Conservation (phyloP, 2,329 filamentous ascomycete species). For the Curvularia lunata region DNA sequence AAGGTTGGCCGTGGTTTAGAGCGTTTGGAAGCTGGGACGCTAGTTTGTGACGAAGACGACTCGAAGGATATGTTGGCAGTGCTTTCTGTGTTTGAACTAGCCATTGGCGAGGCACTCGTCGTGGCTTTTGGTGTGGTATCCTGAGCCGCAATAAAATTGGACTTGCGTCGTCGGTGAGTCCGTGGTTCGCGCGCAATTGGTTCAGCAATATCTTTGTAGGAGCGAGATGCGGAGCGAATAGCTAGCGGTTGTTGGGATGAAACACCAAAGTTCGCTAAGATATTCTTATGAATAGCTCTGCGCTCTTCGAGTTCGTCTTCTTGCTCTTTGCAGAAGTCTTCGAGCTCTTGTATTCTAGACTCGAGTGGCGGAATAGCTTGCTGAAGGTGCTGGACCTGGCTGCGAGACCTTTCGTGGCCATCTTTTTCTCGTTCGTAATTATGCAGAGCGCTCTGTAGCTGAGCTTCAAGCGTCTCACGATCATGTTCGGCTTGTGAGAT, state of each 20-base stretch:
- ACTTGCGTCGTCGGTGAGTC: conserved; percentile 36
- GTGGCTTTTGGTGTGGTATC: conserved; percentile 11
- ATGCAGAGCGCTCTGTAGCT: conserved; percentile 25
- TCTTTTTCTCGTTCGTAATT: conserved; percentile 10
- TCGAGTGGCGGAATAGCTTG: conserved; percentile 27
- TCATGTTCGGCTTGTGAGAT: conserved; percentile 22
- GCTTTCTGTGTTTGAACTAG: conserved; percentile 26
- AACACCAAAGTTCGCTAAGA: conserved; percentile 35
- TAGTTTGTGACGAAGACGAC: conserved; percentile 24
- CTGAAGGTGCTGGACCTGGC: conserved; percentile 27
- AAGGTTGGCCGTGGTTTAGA: conserved; percentile 44
- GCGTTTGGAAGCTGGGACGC: conserved; percentile 52
- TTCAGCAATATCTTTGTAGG: conserved; percentile 18
- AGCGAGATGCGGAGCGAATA: conserved; percentile 18
- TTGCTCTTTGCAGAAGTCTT: conserved; percentile 35
- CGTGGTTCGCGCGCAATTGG: conserved; percentile 20
- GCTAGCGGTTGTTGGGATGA: conserved; percentile 21
- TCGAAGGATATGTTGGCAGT: conserved; percentile 32
- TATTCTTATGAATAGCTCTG: conserved; percentile 31
- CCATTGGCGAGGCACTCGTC: conserved; percentile 7
- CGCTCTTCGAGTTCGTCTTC: conserved; percentile 40
- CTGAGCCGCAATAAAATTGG: conserved; percentile 19
- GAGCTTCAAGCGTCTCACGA: conserved; percentile 21
- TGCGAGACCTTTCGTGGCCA: conserved; percentile 23
- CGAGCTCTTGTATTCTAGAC: conserved; percentile 33